Evolutionary conservation across 306 rosid species (phyloP).

Genomic region (Castanea crenata): DNA sequence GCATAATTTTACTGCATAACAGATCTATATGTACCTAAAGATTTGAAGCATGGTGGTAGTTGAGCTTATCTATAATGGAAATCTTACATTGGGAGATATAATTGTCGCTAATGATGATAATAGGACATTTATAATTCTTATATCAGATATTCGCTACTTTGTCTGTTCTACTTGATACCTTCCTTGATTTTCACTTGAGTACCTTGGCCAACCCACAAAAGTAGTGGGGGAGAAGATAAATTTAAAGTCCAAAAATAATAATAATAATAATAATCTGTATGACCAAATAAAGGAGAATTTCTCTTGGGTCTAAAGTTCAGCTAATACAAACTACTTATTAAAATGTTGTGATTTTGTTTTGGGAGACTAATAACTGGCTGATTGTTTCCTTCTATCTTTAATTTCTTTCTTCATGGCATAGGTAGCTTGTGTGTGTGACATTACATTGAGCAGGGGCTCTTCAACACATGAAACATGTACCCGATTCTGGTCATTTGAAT

Average conservation of each 20-base stretch:
- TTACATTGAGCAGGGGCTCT: background rate
- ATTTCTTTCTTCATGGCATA: background rate
- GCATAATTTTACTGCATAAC: too few species aligned
- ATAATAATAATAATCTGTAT: background rate
- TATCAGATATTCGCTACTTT: background rate
- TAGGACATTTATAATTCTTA: background rate
- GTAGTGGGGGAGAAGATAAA: background rate
- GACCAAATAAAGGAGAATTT: background rate
- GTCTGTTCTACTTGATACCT: slow-evolving; percentile 5
- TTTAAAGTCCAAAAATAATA: background rate
- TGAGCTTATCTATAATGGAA: background rate
- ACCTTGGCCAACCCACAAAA: background rate
- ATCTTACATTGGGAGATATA: slow-evolving; percentile 9
- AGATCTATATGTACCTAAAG: background rate
- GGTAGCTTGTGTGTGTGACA: background rate
- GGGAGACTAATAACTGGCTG: too few species aligned
- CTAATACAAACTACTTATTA: too few species aligned
- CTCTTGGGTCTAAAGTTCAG: too few species aligned
- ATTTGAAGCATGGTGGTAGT: background rate
- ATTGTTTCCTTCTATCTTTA: background rate
- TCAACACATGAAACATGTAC: background rate
- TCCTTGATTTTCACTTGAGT: slow-evolving; percentile 2
- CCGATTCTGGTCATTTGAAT: background rate
- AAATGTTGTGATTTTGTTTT: too few species aligned
- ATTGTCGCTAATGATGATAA: slow-evolving; percentile 16